Base-by-base conservation (phyloP, 2,329 filamentous ascomycete genomes). In the Colletotrichum acutatum region DNA sequence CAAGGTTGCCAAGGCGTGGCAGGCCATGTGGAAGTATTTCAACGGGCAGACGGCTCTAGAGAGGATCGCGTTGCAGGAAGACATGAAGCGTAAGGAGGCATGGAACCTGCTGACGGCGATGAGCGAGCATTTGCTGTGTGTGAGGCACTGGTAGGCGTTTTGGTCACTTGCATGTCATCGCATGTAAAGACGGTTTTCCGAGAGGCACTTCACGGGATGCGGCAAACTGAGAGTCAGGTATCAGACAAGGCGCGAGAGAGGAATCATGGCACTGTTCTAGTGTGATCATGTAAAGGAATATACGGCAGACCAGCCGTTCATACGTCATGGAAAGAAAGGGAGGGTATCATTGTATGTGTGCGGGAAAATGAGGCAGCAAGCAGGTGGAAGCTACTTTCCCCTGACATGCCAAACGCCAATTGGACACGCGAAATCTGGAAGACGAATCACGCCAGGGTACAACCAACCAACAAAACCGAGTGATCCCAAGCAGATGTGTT, bases 1-100 rank as follows among this genome's bases (percentile, higher is more conserved):
- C 19, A 89, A 91, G 71, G 82, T 94, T 16, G 87, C 90, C 54
- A 88, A 90, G 69, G 88, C 90, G 60, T 97, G 95, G 93, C 89
- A 90, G 2, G 85, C 88, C 57, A 91, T 98, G 77, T 89, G 92
- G 78, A 94, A 93, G 81, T 97, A 98, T 82, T 94, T 98, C 77
- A 95, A 98, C 80, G 97, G 97, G 1, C 89, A 88, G 69, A 92
- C 93, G 79, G 92, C 95, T 2, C 86, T 98, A 72, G 97, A 99
- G 84, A 92, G 95, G 77, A 93, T 99, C 76, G 90, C 93, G 1
- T 85, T 97, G n/a, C 89, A 93, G 69, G 95, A 98, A 83, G 93
- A 94, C 6, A 89, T 97, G 84, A 97, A 97, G 85, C 88, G 95
- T 69, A 97, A 96, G 83, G 92, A 94, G 76, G 88, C 95, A 16